phyloP scores from a whole-genome alignment of 2,329 filamentous ascomycete species.

The Aspergillus unguis region DNA sequence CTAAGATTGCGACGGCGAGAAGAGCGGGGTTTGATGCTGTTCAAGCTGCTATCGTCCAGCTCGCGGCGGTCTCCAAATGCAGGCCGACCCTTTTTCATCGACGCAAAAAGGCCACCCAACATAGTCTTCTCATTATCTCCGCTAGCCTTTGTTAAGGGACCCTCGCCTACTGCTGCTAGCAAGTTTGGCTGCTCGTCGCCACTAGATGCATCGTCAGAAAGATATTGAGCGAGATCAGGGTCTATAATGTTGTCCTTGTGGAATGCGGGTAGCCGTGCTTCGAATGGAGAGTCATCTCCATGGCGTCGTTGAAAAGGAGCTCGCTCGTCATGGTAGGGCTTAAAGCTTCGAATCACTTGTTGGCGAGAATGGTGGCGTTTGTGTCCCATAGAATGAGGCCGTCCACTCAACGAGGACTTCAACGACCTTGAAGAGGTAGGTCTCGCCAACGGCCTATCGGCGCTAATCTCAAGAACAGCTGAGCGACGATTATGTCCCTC shows the following conservation, averaged over 20 bases:
- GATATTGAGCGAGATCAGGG: conserved; percentile 87
- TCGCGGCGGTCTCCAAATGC: conserved; percentile 71
- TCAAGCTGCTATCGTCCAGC: conserved; percentile 61
- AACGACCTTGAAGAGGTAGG: conserved; percentile 91
- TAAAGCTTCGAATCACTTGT: conserved; percentile 74
- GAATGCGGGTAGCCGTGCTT: conserved; percentile 77
- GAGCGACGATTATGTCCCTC: conserved; percentile 81
- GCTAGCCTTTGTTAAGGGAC: conserved; percentile 59
- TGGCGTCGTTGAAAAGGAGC: conserved; percentile 81
- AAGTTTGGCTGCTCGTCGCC: conserved; percentile 89
- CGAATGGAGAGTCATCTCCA: conserved; percentile 63
- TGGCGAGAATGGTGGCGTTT: conserved; percentile 85
- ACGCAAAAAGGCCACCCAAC: conserved; percentile 68
- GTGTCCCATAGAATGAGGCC: conserved; percentile 76
- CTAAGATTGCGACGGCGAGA: conserved; percentile 77
- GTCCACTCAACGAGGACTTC: conserved; percentile 65
- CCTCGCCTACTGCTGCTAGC: conserved; percentile 68
- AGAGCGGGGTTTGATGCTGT: conserved; percentile 58
- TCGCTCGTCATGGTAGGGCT: conserved; percentile 68
- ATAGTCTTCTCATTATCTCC: conserved; percentile 71
- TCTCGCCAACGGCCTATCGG: conserved; percentile 71
- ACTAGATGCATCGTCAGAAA: conserved; percentile 91
- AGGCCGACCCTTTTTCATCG: conserved; percentile 72
- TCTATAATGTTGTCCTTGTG: conserved; percentile 99
- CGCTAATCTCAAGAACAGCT: conserved; percentile 84